These are phyloP conservation scores for Fraxinus xanthoxyloides DNA, from an alignment of 305 asterid genomes.

Conservation along the genomic window DNA sequence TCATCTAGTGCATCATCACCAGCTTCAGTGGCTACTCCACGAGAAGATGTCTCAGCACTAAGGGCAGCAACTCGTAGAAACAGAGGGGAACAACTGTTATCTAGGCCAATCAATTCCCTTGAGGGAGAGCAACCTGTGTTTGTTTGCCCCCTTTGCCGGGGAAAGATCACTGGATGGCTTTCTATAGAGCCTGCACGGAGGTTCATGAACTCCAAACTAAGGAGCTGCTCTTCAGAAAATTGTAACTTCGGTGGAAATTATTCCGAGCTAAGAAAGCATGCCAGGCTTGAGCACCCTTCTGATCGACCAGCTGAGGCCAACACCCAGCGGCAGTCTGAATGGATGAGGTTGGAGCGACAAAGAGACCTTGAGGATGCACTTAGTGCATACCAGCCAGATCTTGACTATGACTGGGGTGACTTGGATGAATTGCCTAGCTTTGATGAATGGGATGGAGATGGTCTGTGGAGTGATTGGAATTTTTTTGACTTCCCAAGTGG, in stretches of 20 bases:
- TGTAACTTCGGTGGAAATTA: conserved; percentile 64
- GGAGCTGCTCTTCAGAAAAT: conserved; percentile 67
- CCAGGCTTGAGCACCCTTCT: conserved; percentile 61
- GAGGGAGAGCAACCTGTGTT: conserved; percentile 28
- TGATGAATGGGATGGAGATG: conserved; percentile 26
- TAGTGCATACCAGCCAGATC: conserved; percentile 37
- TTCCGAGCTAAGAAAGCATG: conserved; percentile 68
- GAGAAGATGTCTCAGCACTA: not conserved
- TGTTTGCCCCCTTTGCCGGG: conserved; percentile 80
- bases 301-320: conserved; percentile 54
- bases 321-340: conserved; percentile 50
- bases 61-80: not conserved
- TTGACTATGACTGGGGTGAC: conserved; percentile 19
- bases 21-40: not conserved
- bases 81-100: conserved; percentile 9
- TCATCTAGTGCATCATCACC: conserved; percentile 34
- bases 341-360: conserved; percentile 55
- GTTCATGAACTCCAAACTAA: conserved; percentile 51
- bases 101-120: conserved; percentile 9
- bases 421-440: conserved; percentile 24
- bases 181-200: conserved; percentile 47
- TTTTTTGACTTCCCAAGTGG: conserved; percentile 41
- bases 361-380: conserved; percentile 53
- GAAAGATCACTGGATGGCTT: conserved; percentile 50
- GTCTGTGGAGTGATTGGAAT: conserved; percentile 33